Evolutionary conservation across 345 rosid genomes (phyloP).

Genomic region (Noccaea caerulescens): DNA sequence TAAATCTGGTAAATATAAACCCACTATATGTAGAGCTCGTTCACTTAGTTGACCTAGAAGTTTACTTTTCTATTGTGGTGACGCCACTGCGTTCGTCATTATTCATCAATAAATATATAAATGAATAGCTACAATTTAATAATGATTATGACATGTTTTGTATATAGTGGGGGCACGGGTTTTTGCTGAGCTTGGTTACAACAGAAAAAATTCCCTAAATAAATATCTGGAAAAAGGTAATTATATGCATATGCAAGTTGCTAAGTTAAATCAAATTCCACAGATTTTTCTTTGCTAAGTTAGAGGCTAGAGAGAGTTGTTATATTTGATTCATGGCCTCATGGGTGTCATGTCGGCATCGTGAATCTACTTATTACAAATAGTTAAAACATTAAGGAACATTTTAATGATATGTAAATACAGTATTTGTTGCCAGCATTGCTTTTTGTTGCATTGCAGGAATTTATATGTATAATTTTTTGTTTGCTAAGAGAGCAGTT

Average conservation of each 20-base stretch:
- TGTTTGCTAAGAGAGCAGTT: no score
- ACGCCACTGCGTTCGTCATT: constrained; percentile 39
- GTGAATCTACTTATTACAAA: constrained; percentile 17
- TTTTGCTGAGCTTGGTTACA: constrained; percentile 21
- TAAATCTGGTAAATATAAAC: constrained; percentile 12
- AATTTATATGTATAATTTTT: no score
- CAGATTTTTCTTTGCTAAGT: not conserved
- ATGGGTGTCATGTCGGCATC: constrained; percentile 28
- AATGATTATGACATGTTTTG: not conserved
- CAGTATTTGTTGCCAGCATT: not conserved
- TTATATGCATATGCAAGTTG: constrained; percentile 25
- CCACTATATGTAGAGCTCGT: constrained; percentile 16
- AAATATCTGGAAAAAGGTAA: constrained; percentile 6
- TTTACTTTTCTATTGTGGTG: constrained; percentile 26
- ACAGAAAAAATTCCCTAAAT: constrained; percentile 11
- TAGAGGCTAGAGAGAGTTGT: not conserved
- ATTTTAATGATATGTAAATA: no score
- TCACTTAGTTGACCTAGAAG: constrained; percentile 34
- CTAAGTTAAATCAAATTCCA: not conserved
- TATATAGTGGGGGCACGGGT: constrained; percentile 4
- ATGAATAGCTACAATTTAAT: not conserved
- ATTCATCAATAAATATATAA: not conserved
- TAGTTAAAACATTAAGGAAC: no score
- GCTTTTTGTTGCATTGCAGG: not conserved
- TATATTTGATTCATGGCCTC: constrained; percentile 5